phyloP scores from a whole-genome alignment of 2,329 filamentous ascomycete genomes.

The Neofusicoccum cordaticola region DNA sequence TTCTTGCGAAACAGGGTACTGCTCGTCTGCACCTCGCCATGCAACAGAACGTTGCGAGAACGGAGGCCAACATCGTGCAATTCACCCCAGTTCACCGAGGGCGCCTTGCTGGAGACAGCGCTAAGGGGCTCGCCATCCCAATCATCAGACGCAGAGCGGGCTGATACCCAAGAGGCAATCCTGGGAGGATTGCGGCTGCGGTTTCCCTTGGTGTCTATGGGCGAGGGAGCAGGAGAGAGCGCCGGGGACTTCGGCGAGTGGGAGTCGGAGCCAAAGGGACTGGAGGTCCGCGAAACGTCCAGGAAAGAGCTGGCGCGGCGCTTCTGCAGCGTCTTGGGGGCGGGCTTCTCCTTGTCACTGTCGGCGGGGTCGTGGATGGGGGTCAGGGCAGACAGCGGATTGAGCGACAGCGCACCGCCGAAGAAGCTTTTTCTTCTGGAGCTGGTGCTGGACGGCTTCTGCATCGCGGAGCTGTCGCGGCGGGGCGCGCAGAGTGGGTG shows the following conservation, averaged over 20 bases:
- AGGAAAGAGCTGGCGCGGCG: slow-evolving; percentile 24
- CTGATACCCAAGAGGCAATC: slow-evolving; percentile 55
- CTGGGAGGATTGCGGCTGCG: slow-evolving; percentile 43
- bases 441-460: slow-evolving; percentile 18
- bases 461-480: slow-evolving; percentile 1
- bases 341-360: slow-evolving; percentile 23
- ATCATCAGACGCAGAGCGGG: slow-evolving; percentile 49
- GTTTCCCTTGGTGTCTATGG: slow-evolving; percentile 22
- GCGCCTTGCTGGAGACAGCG: slow-evolving; percentile 50
- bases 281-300: slow-evolving; percentile 23
- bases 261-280: slow-evolving; percentile 43
- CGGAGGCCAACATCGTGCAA: slow-evolving; percentile 36
- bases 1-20: slow-evolving; percentile 70
- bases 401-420: slow-evolving; percentile 22
- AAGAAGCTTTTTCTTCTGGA: slow-evolving; percentile 38
- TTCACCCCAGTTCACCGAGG: slow-evolving; percentile 46
- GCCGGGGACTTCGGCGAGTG: slow-evolving; percentile 3
- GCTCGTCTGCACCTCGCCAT: slow-evolving; percentile 69
- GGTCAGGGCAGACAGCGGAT: slow-evolving; percentile 31
- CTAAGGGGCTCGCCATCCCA: slow-evolving; percentile 52
- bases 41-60: slow-evolving; percentile 53
- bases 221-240: slow-evolving; percentile 5
- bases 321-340: slow-evolving; percentile 29
- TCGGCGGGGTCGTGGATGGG: slow-evolving; percentile 24
- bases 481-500: background rate